Evolutionary conservation across 2,329 filamentous ascomycete species (phyloP).

Genomic region (Chrysoporthe puriensis): DNA sequence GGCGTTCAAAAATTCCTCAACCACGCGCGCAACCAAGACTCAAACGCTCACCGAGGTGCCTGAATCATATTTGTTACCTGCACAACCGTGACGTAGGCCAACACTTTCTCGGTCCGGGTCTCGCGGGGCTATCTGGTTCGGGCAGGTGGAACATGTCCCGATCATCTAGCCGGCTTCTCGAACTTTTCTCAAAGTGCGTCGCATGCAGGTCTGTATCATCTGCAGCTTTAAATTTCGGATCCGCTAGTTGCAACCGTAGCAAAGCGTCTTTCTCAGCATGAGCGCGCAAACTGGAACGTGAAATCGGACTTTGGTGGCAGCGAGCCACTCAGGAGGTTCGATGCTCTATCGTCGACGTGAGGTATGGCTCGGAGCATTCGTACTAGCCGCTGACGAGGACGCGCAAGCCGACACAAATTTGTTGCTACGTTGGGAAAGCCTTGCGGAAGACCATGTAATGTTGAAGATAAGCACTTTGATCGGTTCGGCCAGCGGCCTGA

Average conservation of each 20-base stretch:
- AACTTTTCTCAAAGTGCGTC: slow-evolving; percentile 1
- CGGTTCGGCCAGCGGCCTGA: neutral
- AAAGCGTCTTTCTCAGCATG: neutral
- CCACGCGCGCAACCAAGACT: neutral
- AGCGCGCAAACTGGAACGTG: neutral
- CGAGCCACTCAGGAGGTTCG: neutral
- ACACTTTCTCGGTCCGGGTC: slow-evolving; percentile 7
- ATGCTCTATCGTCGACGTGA: neutral
- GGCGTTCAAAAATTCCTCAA: neutral
- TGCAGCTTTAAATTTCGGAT: slow-evolving; percentile 1
- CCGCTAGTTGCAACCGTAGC: neutral
- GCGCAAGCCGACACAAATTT: slow-evolving; percentile 10
- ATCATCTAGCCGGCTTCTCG: slow-evolving; percentile 12
- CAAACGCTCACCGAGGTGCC: slow-evolving; percentile 5
- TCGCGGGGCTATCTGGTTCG: slow-evolving; percentile 17
- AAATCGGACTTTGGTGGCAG: neutral
- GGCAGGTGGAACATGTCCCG: slow-evolving; percentile 12
- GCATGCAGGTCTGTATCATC: slow-evolving; percentile 1
- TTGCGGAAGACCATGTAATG: neutral
- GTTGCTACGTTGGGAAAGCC: slow-evolving; percentile 4
- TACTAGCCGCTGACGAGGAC: slow-evolving; percentile 12
- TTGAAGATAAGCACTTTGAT: neutral
- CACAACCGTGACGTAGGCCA: neutral
- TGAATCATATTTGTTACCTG: neutral
- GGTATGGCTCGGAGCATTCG: neutral